Base-by-base conservation (phyloP, 306 rosid species). In the Potentilla sterilis region DNA sequence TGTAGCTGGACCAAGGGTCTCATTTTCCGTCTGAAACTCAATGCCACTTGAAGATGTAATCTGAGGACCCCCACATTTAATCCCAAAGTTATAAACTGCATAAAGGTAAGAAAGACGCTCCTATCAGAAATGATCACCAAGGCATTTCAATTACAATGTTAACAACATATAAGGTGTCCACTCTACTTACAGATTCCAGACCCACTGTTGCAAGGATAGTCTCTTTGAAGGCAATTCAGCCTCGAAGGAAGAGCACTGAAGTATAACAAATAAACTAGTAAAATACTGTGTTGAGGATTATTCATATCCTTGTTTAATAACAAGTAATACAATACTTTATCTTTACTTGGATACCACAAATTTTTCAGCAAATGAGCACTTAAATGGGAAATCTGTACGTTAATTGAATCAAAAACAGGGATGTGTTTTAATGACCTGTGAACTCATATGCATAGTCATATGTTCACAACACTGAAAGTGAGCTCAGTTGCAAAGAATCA, bases 221-320 rank as follows among this genome's bases (percentile, higher is more conserved):
- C 74, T 64, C 47, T 82, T 72, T 91, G 97, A 79, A 93, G 90
- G 84, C 97, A 93, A 58, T 83, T 75, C 79, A 87, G 78, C 69
- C 96, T 88, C 14, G 87, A 80, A 46, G 92, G 92, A 73, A 93
- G 86, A 44, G 69, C 88, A 65, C 98, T 91, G 83, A 80, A 85
- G 84, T 74, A 61, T 59, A 22, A 66, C 37, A 46, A 44, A 2
- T 24, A 43, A 35, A 48, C 35, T 16, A 3, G 13, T 48, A 13
- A 21, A 74, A 37, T 32, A 78, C 55, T 77, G 70, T 61, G 14
- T 34, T 21, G 15, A 58, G 48, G 58, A 52, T 52, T 61, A 75
- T 15, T 58, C 16, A 11, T 55, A 19, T 19, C 24, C 24, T 52
- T 19, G 42, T 22, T 6, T 42, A 21, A 37, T 37, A 70, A 43